Percentiles rank a stretch among this genome's conserved stretches.
Evolutionary conservation across 805 yeast species (phyloP).

Genomic region (Wickerhamomyces bovis): DNA sequence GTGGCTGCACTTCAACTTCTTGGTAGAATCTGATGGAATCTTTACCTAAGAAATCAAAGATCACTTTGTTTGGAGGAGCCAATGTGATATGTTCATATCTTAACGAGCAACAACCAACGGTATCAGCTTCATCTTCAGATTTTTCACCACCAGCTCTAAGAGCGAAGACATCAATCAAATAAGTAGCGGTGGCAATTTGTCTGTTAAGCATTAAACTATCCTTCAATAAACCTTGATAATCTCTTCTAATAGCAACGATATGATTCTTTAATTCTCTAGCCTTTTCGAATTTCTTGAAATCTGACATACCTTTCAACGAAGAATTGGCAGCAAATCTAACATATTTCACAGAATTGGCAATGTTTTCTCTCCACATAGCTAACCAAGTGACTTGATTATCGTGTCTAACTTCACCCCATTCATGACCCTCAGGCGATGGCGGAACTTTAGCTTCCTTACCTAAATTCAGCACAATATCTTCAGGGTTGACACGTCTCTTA

Average conservation of each 20-base stretch:
- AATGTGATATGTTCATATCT: conserved; percentile 85
- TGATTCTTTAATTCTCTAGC: conserved; percentile 78
- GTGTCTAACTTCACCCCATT: conserved; percentile 86
- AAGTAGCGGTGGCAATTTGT: conserved; percentile 91
- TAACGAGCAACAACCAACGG: conserved; percentile 95
- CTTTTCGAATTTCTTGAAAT: conserved; percentile 86
- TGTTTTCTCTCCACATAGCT: conserved; percentile 96
- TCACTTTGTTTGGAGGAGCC: conserved; percentile 77
- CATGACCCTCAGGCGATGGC: conserved; percentile 77
- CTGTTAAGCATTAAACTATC: conserved; percentile 76
- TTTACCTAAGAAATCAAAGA: conserved; percentile 92
- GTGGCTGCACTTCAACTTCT: conserved; percentile 87
- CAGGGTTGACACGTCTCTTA: conserved; percentile 82
- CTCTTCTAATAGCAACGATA: conserved; percentile 66
- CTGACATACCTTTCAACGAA: conserved; percentile 85
- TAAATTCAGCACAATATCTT: conserved; percentile 79
- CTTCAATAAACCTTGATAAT: conserved; percentile 64
- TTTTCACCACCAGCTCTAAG: conserved; percentile 98
- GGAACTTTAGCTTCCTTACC: conserved; percentile 72
- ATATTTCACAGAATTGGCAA: conserved; percentile 75
- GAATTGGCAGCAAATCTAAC: conserved; percentile 90
- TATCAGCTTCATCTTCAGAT: conserved; percentile 95
- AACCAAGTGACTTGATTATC: conserved; percentile 93
- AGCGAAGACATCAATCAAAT: conserved; percentile 87
- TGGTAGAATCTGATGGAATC: conserved; percentile 90